A percentile compares a stretch with the other conserved stretches of the same genome.
These are phyloP conservation scores for Chlamydomonas reinhardtii DNA, from an alignment of 163 green algal genomes.

Conservation along the genomic window DNA sequence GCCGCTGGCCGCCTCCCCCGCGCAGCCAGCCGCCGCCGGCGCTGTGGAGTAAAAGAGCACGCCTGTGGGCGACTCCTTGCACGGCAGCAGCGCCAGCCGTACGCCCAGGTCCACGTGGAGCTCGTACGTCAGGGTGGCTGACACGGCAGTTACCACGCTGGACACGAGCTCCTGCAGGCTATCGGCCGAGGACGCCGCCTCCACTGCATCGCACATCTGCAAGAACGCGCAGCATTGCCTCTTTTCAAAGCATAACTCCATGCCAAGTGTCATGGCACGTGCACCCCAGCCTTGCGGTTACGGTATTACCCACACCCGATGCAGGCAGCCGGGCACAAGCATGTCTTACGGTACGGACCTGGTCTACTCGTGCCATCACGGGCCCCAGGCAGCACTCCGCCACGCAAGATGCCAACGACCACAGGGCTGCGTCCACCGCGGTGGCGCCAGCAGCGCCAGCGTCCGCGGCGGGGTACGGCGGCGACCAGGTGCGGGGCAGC, in stretches of 20 bases:
- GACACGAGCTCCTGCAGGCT: constrained; percentile 9
- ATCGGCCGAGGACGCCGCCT: background rate
- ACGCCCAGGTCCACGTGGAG: constrained; percentile 1
- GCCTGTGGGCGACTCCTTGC: background rate
- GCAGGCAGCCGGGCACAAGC: too few relatives aligned
- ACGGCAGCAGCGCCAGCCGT: constrained; percentile 1
- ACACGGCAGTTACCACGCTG: background rate
- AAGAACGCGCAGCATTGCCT: too few relatives aligned
- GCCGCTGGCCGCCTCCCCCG: too few relatives aligned
- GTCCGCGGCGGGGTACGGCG: too few relatives aligned
- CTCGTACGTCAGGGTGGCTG: background rate
- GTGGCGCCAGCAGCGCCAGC: too few relatives aligned
- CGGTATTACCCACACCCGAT: too few relatives aligned
- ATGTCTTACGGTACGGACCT: background rate
- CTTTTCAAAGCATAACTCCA: too few relatives aligned
- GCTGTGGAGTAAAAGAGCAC: background rate
- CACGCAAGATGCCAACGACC: background rate
- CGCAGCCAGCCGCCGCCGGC: too few relatives aligned
- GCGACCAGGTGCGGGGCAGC: too few relatives aligned
- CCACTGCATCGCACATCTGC: background rate
- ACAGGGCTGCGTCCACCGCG: background rate
- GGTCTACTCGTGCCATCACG: background rate
- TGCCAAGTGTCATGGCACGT: too few relatives aligned
- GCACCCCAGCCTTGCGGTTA: too few relatives aligned
- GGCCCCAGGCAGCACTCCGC: constrained; percentile 32